phyloP scores from a whole-genome alignment of 139 green algal genomes.

The Closterium sp. region DNA sequence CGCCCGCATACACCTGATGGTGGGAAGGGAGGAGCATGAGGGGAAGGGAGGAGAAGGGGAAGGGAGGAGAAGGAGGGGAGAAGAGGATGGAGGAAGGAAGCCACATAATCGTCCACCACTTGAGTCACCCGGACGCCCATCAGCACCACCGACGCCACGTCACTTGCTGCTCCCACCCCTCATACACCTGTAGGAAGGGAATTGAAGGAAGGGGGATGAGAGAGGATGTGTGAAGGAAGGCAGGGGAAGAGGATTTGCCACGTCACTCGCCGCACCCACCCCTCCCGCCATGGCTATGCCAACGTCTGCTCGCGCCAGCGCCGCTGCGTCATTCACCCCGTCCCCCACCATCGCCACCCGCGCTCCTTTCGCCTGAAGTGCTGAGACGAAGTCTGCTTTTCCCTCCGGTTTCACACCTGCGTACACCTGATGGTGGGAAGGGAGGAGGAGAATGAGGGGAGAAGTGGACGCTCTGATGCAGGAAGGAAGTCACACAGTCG shows the following conservation, averaged over 20 bases:
- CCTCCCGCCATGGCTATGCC: conserved; percentile 76
- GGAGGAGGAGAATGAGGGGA: neutral
- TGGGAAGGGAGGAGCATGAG: neutral
- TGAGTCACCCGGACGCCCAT: conserved; percentile 82
- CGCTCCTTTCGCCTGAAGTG: conserved; percentile 54
- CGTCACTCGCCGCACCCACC: conserved; percentile 76
- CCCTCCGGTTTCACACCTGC: conserved; percentile 40
- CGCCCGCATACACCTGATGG: conserved; percentile 39
- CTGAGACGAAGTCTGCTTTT: conserved; percentile 47
- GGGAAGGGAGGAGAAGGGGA: neutral
- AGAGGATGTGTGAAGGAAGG: neutral
- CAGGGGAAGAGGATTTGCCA: conserved; percentile 44
- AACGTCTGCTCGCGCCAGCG: conserved; percentile 80
- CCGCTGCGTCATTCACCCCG: conserved; percentile 94
- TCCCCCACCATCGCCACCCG: conserved; percentile 92
- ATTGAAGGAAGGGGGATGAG: no score
- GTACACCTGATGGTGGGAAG: conserved; percentile 33
- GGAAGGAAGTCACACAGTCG: no score
- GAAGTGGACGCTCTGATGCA: neutral
- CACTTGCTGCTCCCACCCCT: conserved; percentile 73
- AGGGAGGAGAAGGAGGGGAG: neutral
- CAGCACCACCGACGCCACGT: conserved; percentile 85
- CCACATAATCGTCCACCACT: conserved; percentile 44
- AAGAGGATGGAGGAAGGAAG: neutral
- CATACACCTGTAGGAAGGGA: no score